Evolutionary conservation across 148 eudicot genomes (phyloP), one percentile per base, ranked within the genome.

Genomic region (Heliamphora exappendiculata): DNA sequence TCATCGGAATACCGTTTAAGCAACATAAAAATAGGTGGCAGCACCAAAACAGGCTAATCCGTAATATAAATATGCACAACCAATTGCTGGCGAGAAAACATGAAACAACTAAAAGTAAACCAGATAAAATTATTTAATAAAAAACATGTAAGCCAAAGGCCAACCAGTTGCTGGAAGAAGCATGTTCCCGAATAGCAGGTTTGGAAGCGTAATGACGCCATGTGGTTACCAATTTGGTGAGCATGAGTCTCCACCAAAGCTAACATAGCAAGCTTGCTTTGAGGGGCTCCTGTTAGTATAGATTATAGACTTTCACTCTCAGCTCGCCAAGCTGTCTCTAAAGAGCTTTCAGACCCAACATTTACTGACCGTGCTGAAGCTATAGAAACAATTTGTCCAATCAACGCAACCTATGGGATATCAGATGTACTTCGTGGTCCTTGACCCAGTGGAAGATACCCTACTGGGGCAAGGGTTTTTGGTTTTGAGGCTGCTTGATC

Each of bases 291-390:
- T 6, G 96, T 89, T 70, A 95, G 80, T 49, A 91, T 95, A 26
- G 97, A 92, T 85, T 95, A 92, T 28, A 95, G 85, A 70, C 96
- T 91, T 81, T 95, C 99, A 82, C 89, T 91, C 88, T 95, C 99
- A 81, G 96, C 99, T 64, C 91, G 90, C 99, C 97, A 95, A 72
- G 99, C 99, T 83, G 97, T 89, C 86, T 92, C 97, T 53, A 95
- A 79, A 31, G 99, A 93, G 83, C 84, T 91, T 75, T 95, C 97
- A 36, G 96, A 83, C 73, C 97, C 97, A 83, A 86, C 86, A 76
- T 71, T 88, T 76, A 96, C 97, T 16, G 99, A 89, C 75, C 89
- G 94, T 8, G 99, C 88, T 28, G 97, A 89, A 55, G 99, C 97
- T 76, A 95, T 92, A 54, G 99, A 82, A 81, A 95, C 99, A 74